Percentiles rank a stretch among this genome's conserved stretches.
These are phyloP conservation scores for Globisporangium cylindrosporum DNA, from an alignment of 352 stramenopile genomes.

Conservation along the genomic window DNA sequence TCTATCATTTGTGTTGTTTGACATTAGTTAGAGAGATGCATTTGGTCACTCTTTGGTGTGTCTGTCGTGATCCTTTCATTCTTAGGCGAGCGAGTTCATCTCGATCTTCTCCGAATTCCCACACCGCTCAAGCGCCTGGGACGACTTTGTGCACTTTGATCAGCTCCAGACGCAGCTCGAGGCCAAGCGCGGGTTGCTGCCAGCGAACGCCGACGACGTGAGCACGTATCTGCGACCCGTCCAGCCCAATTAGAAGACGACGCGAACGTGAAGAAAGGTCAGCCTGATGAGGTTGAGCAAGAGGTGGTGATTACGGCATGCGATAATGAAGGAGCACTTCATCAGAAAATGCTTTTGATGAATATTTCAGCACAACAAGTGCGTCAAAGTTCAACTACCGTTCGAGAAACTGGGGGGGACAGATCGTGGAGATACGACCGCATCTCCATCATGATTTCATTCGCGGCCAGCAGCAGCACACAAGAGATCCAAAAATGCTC, in stretches of 20 bases:
- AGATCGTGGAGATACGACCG: too few relatives aligned
- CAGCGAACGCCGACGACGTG: not conserved
- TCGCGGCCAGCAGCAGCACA: too few relatives aligned
- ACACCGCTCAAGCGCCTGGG: conserved; percentile 64
- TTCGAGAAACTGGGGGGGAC: too few relatives aligned
- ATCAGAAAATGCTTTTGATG: too few relatives aligned
- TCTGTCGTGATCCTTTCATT: not conserved
- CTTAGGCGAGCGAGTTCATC: conserved; percentile 65
- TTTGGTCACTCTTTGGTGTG: not conserved
- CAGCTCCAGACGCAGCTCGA: conserved; percentile 49
- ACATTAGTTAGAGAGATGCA: not conserved
- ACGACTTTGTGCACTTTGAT: conserved; percentile 74
- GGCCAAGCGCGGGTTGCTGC: conserved; percentile 40
- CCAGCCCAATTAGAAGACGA: not conserved
- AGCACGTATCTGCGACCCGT: conserved; percentile 10
- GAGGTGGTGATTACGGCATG: not conserved
- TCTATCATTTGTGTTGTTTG: not conserved
- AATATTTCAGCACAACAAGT: too few relatives aligned
- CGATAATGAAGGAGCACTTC: not conserved
- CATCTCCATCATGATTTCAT: too few relatives aligned
- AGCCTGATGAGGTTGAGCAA: not conserved
- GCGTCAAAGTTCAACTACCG: too few relatives aligned
- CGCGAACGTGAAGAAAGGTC: not conserved
- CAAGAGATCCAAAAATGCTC: too few relatives aligned
- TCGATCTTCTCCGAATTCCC: conserved; percentile 53